A percentile compares a stretch with the other conserved stretches of the same genome.
Evolutionary conservation across 257 asterid genomes (phyloP).

Genomic region (Pogostemon cablin): DNA sequence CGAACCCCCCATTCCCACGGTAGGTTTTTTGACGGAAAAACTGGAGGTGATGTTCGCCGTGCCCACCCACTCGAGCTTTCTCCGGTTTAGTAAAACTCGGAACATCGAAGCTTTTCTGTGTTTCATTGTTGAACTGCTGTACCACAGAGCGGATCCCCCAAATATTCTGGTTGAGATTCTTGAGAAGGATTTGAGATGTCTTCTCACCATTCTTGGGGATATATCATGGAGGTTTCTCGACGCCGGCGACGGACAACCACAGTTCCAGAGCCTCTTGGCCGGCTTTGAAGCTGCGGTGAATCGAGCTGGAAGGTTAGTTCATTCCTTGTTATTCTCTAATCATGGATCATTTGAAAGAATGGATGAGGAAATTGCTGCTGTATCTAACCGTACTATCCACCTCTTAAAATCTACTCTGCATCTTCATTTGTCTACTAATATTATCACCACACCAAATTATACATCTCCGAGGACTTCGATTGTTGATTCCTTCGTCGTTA

Average conservation of each 20-base stretch:
- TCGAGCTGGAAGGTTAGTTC: neutral
- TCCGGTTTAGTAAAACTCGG: too few relatives aligned
- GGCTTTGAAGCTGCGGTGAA: too few relatives aligned
- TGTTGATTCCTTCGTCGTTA: too few relatives aligned
- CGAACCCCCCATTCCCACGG: too few relatives aligned
- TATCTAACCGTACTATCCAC: neutral
- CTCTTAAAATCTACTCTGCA: neutral
- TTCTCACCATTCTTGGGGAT: slow-evolving; percentile 22
- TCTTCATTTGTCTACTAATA: neutral
- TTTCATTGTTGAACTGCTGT: neutral
- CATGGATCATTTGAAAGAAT: neutral
- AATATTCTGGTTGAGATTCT: neutral
- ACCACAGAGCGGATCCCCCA: neutral
- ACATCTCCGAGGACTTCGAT: too few relatives aligned
- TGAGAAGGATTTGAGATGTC: slow-evolving; percentile 17
- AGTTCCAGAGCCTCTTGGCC: neutral
- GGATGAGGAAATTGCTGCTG: neutral
- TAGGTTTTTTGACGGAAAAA: too few relatives aligned
- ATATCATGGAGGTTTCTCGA: neutral
- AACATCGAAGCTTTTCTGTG: slow-evolving; percentile 1
- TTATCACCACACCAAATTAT: neutral
- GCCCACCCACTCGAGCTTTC: too few relatives aligned
- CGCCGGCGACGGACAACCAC: neutral
- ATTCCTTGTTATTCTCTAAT: neutral
- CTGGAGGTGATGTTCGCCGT: too few relatives aligned